Conservation (phyloP, 441 rosid species). For the Croton setiger region DNA sequence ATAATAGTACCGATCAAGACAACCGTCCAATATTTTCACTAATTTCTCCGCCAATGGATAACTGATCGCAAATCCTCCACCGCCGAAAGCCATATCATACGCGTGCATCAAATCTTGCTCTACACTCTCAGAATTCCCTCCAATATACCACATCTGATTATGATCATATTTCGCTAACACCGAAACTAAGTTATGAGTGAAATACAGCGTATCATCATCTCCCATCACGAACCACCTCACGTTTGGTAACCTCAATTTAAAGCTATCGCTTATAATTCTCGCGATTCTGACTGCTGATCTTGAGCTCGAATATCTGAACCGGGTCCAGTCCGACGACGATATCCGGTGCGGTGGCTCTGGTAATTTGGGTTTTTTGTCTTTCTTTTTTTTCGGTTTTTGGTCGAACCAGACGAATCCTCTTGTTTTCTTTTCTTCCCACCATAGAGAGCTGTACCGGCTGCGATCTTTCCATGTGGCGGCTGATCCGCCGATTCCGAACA, state of each 20-base stretch:
- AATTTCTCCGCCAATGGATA: constrained; percentile 56
- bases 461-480: constrained; percentile 60
- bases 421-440: constrained; percentile 54
- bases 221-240: constrained; percentile 96
- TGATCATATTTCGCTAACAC: constrained; percentile 63
- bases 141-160: constrained; percentile 72
- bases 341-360: constrained; percentile 38
- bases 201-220: constrained; percentile 79
- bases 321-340: constrained; percentile 49
- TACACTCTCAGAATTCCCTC: constrained; percentile 74
- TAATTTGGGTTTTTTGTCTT: neutral
- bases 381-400: constrained; percentile 11
- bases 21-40: constrained; percentile 53
- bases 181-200: constrained; percentile 51
- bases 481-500: constrained; percentile 64
- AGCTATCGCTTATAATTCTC: constrained; percentile 61
- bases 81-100: constrained; percentile 84
- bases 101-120: constrained; percentile 68
- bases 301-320: constrained; percentile 52
- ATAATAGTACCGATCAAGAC: constrained; percentile 55
- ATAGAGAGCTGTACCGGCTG: constrained; percentile 44
- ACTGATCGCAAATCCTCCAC: constrained; percentile 81
- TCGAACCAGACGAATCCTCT: constrained; percentile 76
- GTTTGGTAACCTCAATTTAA: constrained; percentile 29
- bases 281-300: constrained; percentile 71